These are phyloP conservation scores for Heimioporus retisporus DNA, from an alignment of 1,284 basidiomycete species.

Conservation along the genomic window DNA sequence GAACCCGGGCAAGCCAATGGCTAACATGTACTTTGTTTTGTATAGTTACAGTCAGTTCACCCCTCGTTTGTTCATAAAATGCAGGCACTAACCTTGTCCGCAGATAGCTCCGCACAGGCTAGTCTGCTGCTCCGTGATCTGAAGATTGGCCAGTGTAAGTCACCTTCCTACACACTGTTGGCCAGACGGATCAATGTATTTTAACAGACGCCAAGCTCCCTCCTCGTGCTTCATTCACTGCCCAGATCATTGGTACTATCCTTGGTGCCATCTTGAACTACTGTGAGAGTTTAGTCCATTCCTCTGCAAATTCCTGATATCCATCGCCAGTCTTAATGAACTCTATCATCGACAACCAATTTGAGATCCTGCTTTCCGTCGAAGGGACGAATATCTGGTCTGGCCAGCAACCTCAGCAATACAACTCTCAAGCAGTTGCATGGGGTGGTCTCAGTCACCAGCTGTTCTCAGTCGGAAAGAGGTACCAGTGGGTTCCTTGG, in stretches of 20 bases:
- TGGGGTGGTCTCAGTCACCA: constrained; percentile 72
- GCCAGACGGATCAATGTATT: neutral
- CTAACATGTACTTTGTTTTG: constrained; percentile 69
- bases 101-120: constrained; percentile 33
- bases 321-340: constrained; percentile 59
- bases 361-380: constrained; percentile 56
- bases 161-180: constrained; percentile 12
- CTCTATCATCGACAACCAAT: constrained; percentile 64
- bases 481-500: constrained; percentile 69
- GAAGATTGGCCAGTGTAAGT: constrained; percentile 68
- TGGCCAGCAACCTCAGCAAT: constrained; percentile 65
- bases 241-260: constrained; percentile 65
- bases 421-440: constrained; percentile 72
- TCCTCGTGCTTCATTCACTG: constrained; percentile 70
- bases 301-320: neutral
- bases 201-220: constrained; percentile 69
- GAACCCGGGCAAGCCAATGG: constrained; percentile 67
- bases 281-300: constrained; percentile 38
- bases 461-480: constrained; percentile 62
- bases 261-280: constrained; percentile 65
- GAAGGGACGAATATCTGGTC: constrained; percentile 73
- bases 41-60: constrained; percentile 55
- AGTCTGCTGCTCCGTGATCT: constrained; percentile 59
- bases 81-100: neutral
- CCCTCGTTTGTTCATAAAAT: too few relatives aligned